These are phyloP conservation scores for Saururus chinensis DNA, from an alignment of 164 flowering plant genomes.

Conservation along the genomic window DNA sequence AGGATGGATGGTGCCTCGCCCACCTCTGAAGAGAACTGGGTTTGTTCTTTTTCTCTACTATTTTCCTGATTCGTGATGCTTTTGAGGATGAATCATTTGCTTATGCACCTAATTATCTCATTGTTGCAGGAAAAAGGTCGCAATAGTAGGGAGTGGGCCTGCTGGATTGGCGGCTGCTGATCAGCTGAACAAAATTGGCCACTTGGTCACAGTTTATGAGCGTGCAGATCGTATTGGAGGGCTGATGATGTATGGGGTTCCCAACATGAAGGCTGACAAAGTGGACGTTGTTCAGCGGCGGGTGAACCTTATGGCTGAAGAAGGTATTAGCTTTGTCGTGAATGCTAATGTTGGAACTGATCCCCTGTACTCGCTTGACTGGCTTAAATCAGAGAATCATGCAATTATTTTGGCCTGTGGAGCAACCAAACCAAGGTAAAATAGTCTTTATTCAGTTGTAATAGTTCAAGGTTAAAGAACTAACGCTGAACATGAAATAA, in stretches of 20 bases:
- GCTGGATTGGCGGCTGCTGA: constrained; percentile 99
- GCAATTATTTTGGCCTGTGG: constrained; percentile 88
- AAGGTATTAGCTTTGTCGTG: constrained; percentile 88
- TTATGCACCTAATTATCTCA: not conserved
- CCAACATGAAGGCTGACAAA: constrained; percentile 98
- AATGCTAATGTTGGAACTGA: constrained; percentile 82
- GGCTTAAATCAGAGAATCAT: constrained; percentile 64
- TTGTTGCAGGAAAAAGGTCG: constrained; percentile 66
- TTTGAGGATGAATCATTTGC: not conserved
- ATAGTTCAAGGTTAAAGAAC: no score
- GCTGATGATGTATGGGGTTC: constrained; percentile 99
- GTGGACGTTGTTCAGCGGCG: constrained; percentile 79
- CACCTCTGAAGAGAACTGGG: constrained; percentile 86
- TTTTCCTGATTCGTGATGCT: not conserved
- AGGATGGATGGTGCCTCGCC: constrained; percentile 99
- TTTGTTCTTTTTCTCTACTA: constrained; percentile 19
- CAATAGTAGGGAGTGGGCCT: constrained; percentile 95
- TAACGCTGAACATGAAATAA: no score
- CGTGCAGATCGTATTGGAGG: constrained; percentile 98
- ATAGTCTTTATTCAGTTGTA: not conserved
- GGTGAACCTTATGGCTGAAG: constrained; percentile 83
- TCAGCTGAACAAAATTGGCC: constrained; percentile 90
- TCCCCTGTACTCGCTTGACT: constrained; percentile 59
- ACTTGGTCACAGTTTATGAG: constrained; percentile 81
- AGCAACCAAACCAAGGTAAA: constrained; percentile 89